Evolutionary conservation across 2,329 filamentous ascomycete species (phyloP).

Genomic region (Biscogniauxia mediterranea): DNA sequence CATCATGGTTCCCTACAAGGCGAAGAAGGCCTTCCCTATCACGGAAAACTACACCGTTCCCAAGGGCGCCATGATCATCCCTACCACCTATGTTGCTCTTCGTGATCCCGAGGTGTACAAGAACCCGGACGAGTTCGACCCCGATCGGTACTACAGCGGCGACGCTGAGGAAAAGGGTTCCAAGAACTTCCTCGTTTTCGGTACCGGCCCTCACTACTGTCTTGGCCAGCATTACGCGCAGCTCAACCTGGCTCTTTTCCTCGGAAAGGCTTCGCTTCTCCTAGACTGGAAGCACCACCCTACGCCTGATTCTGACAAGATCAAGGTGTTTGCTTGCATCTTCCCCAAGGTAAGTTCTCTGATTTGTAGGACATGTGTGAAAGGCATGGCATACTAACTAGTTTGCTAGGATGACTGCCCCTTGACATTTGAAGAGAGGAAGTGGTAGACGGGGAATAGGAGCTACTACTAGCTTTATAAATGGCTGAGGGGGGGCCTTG

Average conservation of each 20-base stretch:
- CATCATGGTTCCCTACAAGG: slow-evolving; percentile 92
- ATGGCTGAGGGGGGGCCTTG: background rate
- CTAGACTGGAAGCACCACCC: slow-evolving; percentile 89
- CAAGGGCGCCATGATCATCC: slow-evolving; percentile 93
- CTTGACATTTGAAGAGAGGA: slow-evolving; percentile 64
- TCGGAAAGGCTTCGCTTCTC: slow-evolving; percentile 84
- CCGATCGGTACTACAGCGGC: slow-evolving; percentile 86
- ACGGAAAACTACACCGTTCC: slow-evolving; percentile 85
- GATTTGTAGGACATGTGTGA: slow-evolving; percentile 4
- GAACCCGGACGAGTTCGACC: slow-evolving; percentile 84
- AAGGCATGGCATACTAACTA: slow-evolving; percentile 30
- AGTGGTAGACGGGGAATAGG: slow-evolving; percentile 37
- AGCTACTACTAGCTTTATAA: background rate
- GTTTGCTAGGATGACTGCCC: slow-evolving; percentile 72
- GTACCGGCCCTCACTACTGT: slow-evolving; percentile 94
- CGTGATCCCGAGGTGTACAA: slow-evolving; percentile 92
- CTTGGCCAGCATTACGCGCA: slow-evolving; percentile 90
- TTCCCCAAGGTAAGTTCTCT: slow-evolving; percentile 78
- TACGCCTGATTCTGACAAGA: slow-evolving; percentile 83
- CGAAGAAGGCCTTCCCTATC: slow-evolving; percentile 94
- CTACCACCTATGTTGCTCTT: slow-evolving; percentile 84
- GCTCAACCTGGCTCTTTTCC: slow-evolving; percentile 82
- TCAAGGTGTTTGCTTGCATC: slow-evolving; percentile 97
- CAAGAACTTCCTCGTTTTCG: slow-evolving; percentile 98
- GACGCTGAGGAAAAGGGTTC: slow-evolving; percentile 79